phyloP scores from a whole-genome alignment of 73 alveolate species.

The Diophrys appendiculata region DNA sequence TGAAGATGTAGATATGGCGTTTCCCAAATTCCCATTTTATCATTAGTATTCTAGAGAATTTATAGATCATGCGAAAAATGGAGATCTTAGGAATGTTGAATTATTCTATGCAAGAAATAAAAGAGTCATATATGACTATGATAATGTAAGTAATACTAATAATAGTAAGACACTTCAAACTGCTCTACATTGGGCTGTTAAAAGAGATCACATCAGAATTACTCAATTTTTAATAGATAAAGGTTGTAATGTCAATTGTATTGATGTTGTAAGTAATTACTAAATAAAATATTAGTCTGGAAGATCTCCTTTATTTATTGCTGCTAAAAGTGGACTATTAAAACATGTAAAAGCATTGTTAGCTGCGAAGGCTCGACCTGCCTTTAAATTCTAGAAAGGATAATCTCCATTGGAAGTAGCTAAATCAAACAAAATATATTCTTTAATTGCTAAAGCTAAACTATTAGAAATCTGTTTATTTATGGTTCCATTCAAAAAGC shows the following conservation, averaged over 20 bases:
- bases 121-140: slow-evolving; percentile 8
- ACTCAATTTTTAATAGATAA: background rate
- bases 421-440: background rate
- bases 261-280: background rate
- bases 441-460: background rate
- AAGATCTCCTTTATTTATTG: slow-evolving; percentile 17
- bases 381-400: background rate
- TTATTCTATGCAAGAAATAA: background rate
- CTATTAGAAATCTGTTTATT: background rate
- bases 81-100: background rate
- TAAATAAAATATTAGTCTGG: background rate
- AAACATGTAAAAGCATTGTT: slow-evolving; percentile 10
- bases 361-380: slow-evolving; percentile 10
- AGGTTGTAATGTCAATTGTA: background rate
- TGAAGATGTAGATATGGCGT: no score
- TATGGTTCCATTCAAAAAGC: background rate
- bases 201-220: background rate
- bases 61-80: background rate
- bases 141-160: background rate
- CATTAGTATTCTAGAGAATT: background rate
- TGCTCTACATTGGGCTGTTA: slow-evolving; percentile 35
- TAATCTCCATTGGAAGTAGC: slow-evolving; percentile 7
- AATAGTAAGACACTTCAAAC: slow-evolving; percentile 5
- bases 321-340: slow-evolving; percentile 7
- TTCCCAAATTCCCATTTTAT: no score